These are phyloP conservation scores for Trypanosoma melophagium DNA, from an alignment of 208 protist genomes.

Conservation along the genomic window DNA sequence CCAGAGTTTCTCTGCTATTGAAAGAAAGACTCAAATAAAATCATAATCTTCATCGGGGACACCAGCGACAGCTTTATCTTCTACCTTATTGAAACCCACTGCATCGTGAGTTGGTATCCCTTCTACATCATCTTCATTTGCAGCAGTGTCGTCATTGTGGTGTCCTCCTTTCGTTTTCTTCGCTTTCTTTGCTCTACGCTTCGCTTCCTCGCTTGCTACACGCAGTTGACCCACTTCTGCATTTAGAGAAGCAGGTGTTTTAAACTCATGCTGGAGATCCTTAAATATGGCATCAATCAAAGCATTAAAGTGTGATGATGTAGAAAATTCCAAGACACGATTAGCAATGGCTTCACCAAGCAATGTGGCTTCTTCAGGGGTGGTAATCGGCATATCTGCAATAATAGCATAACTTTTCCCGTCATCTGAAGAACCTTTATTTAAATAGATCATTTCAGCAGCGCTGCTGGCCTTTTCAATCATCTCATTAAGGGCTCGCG, in stretches of 20 bases:
- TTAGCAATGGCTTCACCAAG: conserved; percentile 62
- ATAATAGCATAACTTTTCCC: conserved; percentile 22
- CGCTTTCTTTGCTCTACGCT: conserved; percentile 31
- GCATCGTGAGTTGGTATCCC: conserved; percentile 16
- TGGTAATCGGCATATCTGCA: conserved; percentile 39
- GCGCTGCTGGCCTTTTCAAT: conserved; percentile 58
- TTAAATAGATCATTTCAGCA: conserved; percentile 30
- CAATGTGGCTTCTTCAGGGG: conserved; percentile 35
- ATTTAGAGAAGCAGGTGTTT: conserved; percentile 34
- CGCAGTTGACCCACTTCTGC: conserved; percentile 47
- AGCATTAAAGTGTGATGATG: conserved; percentile 44
- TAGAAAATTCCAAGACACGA: conserved; percentile 43
- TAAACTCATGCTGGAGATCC: conserved; percentile 49
- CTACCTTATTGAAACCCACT: conserved; percentile 43
- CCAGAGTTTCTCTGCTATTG: background rate
- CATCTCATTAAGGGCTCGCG: conserved; percentile 53
- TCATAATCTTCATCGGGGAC: conserved; percentile 22
- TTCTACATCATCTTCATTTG: background rate
- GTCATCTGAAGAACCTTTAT: conserved; percentile 4
- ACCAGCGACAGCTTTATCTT: conserved; percentile 46
- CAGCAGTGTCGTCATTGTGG: conserved; percentile 16
- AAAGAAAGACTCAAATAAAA: conserved; percentile 21
- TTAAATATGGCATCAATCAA: conserved; percentile 53
- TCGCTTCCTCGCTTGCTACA: conserved; percentile 42
- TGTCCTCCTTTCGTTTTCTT: conserved; percentile 34